Evolutionary conservation across 2,329 filamentous ascomycete species (phyloP), one percentile per base, ranked within the genome.

Genomic region (Aspergillus melleus): DNA sequence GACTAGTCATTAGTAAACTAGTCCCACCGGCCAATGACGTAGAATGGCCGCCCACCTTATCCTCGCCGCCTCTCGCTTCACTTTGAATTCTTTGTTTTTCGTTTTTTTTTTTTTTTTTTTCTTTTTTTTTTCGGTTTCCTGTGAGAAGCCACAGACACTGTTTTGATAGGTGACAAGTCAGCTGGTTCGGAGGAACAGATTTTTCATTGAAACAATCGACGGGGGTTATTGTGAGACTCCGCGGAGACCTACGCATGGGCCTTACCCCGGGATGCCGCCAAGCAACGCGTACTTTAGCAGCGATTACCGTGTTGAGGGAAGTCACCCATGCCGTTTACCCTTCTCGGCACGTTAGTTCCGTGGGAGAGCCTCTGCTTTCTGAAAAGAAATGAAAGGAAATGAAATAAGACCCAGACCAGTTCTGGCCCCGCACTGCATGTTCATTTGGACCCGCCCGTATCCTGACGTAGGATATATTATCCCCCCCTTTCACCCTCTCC

Each of bases 381-480:
- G 26, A 29, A 29, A 29, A 8, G 26, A 29, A 29, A 11, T 36
- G 32, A 36, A 36, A 36, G 32, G 1, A 14, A 36, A 36, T 36
- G 10, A 36, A 36, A 36, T 14, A 4, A 12, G 36, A 42, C 16
- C 16, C 36, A 42, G 36, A n/a, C 14, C 32, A 36, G 32, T 14
- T 16, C 32, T 36, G 44, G 19, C 52, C 57, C 52, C 57, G 42
- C 57, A 55, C 52, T 4, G n/a, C 14, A n/a, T 8, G 4, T 24
- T 22, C 20, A 22, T 46, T 22, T n/a, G 42, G 20, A 47, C 54
- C 46, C 44, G 50, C 50, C 50, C 51, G 51, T 20, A 6, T 22
- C 44, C 22, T n/a, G 51, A 39, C 42, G 42, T 46, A 42, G 50
- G 60, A 56, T 61, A 62, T 62, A 60, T 54, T 54, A 46, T 32